Percentiles rank a stretch among this genome's conserved stretches.
phyloP scores from a whole-genome alignment of 2,329 filamentous ascomycete genomes.

The Ceratocystis alfenasii region DNA sequence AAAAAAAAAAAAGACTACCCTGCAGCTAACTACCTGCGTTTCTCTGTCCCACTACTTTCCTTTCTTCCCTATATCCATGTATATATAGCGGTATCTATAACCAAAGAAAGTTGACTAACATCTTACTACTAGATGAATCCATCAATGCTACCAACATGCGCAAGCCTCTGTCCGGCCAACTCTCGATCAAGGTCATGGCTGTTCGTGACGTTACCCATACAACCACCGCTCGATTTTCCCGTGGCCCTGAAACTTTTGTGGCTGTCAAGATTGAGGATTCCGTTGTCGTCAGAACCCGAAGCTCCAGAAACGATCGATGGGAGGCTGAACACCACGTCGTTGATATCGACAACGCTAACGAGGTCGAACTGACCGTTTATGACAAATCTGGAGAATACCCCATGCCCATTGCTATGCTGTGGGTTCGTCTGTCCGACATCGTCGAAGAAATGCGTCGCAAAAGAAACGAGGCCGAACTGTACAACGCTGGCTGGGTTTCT shows the following conservation, averaged over 20 bases:
- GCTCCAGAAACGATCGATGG: slow-evolving; percentile 80
- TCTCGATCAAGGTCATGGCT: slow-evolving; percentile 73
- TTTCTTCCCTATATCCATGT: neutral
- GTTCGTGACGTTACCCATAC: slow-evolving; percentile 94
- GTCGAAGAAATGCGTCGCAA: slow-evolving; percentile 95
- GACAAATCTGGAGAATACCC: slow-evolving; percentile 87
- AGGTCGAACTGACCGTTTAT: slow-evolving; percentile 94
- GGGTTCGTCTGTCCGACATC: slow-evolving; percentile 94
- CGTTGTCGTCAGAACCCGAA: slow-evolving; percentile 75
- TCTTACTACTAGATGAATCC: slow-evolving; percentile 67
- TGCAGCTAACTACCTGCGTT: slow-evolving; percentile 13
- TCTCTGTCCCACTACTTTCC: neutral
- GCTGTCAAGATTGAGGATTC: slow-evolving; percentile 94
- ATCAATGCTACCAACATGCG: slow-evolving; percentile 89
- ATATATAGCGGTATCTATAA: too few relatives aligned
- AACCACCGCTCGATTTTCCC: slow-evolving; percentile 67
- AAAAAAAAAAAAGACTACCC: neutral
- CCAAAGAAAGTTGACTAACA: neutral
- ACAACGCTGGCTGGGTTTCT: slow-evolving; percentile 90
- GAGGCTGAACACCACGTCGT: slow-evolving; percentile 82
- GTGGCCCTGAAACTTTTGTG: slow-evolving; percentile 89
- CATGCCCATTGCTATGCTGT: slow-evolving; percentile 85
- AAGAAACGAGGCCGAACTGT: slow-evolving; percentile 92
- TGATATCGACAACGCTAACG: slow-evolving; percentile 95
- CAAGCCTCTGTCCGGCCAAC: slow-evolving; percentile 86